Base-by-base conservation (phyloP, 257 asterid species). In the Mentha longifolia region DNA sequence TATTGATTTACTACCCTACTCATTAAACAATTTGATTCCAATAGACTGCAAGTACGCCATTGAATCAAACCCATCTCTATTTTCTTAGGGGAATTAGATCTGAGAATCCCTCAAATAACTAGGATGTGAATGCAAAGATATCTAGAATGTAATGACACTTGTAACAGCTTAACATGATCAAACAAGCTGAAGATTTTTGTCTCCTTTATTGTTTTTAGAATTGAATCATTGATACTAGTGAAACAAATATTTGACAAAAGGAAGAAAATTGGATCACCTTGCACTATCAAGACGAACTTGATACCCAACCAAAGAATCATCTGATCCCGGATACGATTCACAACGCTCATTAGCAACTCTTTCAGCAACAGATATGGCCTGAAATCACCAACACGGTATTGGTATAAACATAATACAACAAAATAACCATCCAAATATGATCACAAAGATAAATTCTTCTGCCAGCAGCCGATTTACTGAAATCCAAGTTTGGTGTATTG, bases 261-360 rank as follows among this genome's bases (percentile, higher is more conserved):
- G 43, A 13, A 74, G 20, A 61, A 68, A 37, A 60, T 9, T 39
- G 67, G 61, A 73, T 82, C 83, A 94, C 99, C 99, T 88, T 71
- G 99, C 97, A 78, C 87, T 94, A 80, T 94, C 98, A 54, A 94
- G 96, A 72, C 99, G 99, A 69, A 94, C 97, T 76, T 94, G 97
- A 85, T 94, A 94, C 80, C 99, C 99, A 77, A 94, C 97, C 88
- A 91, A 81, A 62, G 97, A 88, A 84, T 84, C 88, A 60, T 81
- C 76, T 55, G 96, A 88, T 82, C 99, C 99, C 50, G 97, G 99
- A 79, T 82, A 88, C 58, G 97, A 83, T 78, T 94, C 99, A 78
- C 88, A 86, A 15, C 97, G 97, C 88, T 94, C 99, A 58, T 88
- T 91, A 37, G 97, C 93, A 85, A 94, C 99, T 83, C 99, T 84